phyloP scores from a whole-genome alignment of 306 rosid species.

The Cicer chorassanicum region DNA sequence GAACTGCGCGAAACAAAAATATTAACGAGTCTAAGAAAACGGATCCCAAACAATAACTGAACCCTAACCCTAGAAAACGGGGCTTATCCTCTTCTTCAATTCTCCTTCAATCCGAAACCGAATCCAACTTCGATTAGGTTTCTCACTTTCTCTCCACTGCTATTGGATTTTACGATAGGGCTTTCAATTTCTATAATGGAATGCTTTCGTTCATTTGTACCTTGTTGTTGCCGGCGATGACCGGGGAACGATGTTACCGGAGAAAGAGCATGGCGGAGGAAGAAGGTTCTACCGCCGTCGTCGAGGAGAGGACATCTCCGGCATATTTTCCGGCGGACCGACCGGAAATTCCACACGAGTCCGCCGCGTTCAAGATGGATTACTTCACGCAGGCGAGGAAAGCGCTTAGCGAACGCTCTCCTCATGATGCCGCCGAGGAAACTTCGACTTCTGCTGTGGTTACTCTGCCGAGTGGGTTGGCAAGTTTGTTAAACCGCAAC shows the following conservation, averaged over 20 bases:
- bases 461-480: constrained; percentile 75
- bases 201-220: constrained; percentile 47
- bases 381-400: constrained; percentile 80
- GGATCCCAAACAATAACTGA: constrained; percentile 78
- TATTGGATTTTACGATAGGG: constrained; percentile 40
- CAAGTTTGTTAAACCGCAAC: constrained; percentile 64
- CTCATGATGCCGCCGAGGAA: constrained; percentile 73
- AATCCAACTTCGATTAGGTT: constrained; percentile 47
- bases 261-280: constrained; percentile 60
- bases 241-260: constrained; percentile 78
- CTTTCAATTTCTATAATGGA: constrained; percentile 71
- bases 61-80: constrained; percentile 72
- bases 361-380: constrained; percentile 50
- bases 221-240: constrained; percentile 75
- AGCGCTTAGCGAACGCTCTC: constrained; percentile 73
- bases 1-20: constrained; percentile 52
- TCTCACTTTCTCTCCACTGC: constrained; percentile 6
- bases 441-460: constrained; percentile 58
- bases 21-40: constrained; percentile 51
- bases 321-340: constrained; percentile 49
- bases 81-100: constrained; percentile 57
- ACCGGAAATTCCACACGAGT: constrained; percentile 44
- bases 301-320: constrained; percentile 57
- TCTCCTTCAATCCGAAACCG: constrained; percentile 33
- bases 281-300: constrained; percentile 55